Conservation (phyloP, 352 stramenopile genomes). For the Pythium utonaiense region DNA sequence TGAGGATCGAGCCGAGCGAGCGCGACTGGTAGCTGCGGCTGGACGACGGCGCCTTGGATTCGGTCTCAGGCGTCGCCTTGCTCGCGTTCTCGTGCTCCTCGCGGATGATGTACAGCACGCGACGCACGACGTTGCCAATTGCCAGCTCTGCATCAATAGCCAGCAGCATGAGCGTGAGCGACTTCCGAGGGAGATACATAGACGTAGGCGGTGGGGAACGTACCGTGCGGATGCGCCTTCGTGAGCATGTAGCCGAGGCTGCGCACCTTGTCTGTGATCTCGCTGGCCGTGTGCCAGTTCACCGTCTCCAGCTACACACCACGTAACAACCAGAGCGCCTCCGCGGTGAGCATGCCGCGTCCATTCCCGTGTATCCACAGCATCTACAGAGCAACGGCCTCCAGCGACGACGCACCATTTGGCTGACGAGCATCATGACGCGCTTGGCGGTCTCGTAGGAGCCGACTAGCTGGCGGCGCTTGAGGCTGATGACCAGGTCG, state of each 20-base stretch:
- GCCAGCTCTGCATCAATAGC: constrained; percentile 48
- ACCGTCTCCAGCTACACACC: constrained; percentile 61
- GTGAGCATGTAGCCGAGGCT: constrained; percentile 79
- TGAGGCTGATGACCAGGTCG: constrained; percentile 74
- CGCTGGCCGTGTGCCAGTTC: constrained; percentile 69
- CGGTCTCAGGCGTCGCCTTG: constrained; percentile 38
- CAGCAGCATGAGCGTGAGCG: too few relatives aligned
- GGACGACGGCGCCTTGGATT: constrained; percentile 14
- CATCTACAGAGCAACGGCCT: too few relatives aligned
- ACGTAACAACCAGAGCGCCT: too few relatives aligned
- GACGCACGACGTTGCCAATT: constrained; percentile 88
- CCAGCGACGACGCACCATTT: constrained; percentile 44
- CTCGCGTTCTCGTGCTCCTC: constrained; percentile 80
- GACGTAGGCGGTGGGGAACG: too few relatives aligned
- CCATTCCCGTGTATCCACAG: background rate
- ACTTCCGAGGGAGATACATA: too few relatives aligned
- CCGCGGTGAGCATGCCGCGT: background rate
- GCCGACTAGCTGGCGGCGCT: constrained; percentile 70
- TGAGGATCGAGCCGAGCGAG: constrained; percentile 79
- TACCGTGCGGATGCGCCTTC: constrained; percentile 68
- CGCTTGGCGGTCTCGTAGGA: constrained; percentile 82
- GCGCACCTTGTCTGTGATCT: constrained; percentile 85
- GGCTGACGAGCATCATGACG: constrained; percentile 66
- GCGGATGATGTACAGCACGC: constrained; percentile 87
- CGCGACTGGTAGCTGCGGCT: constrained; percentile 63